A percentile compares a stretch with the other conserved stretches of the same genome.
Conservation (phyloP, 306 rosid genomes). For the Cucurbita moschata region DNA sequence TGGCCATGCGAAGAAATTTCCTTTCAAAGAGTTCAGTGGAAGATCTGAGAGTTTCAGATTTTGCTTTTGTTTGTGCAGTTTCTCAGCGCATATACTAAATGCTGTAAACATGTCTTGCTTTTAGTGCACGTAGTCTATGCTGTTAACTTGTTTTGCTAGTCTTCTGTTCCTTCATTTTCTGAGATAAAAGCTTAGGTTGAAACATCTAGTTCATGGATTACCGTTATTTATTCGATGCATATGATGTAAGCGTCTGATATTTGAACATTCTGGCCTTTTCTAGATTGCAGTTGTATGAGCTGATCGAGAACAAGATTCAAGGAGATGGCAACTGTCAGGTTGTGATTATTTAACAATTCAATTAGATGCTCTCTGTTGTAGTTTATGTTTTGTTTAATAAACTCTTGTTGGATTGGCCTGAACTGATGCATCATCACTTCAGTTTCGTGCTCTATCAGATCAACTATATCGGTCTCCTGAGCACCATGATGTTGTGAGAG, state of each 20-base stretch:
- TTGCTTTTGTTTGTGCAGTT: neutral
- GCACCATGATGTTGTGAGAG: constrained; percentile 68
- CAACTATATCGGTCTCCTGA: constrained; percentile 82
- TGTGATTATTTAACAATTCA: constrained; percentile 4
- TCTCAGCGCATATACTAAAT: neutral
- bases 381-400: neutral
- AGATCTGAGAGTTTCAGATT: neutral
- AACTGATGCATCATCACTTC: constrained; percentile 19
- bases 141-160: neutral
- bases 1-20: neutral
- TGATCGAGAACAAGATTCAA: constrained; percentile 66
- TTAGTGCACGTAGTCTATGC: neutral
- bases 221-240: neutral
- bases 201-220: neutral
- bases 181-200: neutral
- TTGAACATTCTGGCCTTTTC: constrained; percentile 10
- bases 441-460: constrained; percentile 95
- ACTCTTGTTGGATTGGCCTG: neutral
- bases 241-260: constrained; percentile 13
- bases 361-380: neutral
- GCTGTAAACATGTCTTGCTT: neutral
- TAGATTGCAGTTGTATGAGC: constrained; percentile 74
- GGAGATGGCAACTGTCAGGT: constrained; percentile 99
- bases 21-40: neutral
- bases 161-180: neutral